Conservation (phyloP, 805 yeast genomes). For the Lipomyces yamadae region DNA sequence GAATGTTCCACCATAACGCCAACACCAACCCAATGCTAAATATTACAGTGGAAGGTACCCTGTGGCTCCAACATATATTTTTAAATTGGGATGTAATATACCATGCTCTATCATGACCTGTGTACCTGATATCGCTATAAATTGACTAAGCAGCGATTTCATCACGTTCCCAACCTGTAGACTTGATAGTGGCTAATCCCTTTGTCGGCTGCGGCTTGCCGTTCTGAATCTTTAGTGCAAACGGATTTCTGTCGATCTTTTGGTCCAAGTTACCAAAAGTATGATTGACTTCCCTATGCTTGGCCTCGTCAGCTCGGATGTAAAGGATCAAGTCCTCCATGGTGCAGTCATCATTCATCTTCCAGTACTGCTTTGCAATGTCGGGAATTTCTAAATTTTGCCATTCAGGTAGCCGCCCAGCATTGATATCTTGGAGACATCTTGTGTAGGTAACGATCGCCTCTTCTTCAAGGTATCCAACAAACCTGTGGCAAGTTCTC, state of each 20-base stretch:
- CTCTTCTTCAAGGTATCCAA: conserved; percentile 78
- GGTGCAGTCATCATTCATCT: conserved; percentile 56
- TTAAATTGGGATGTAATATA: not conserved
- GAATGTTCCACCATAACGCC: not conserved
- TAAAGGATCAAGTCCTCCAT: conserved; percentile 64
- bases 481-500: conserved; percentile 71
- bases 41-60: not conserved
- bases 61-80: not conserved
- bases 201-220: conserved; percentile 47
- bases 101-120: not conserved
- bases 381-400: conserved; percentile 54
- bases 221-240: conserved; percentile 53
- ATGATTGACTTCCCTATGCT: conserved; percentile 79
- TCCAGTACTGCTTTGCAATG: conserved; percentile 69
- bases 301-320: conserved; percentile 77
- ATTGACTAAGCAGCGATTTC: conserved; percentile 42
- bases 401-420: conserved; percentile 57
- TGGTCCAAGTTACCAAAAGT: conserved; percentile 69
- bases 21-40: not conserved
- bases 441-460: conserved; percentile 73
- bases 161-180: conserved; percentile 47
- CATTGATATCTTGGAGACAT: conserved; percentile 58
- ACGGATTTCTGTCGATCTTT: conserved; percentile 66
- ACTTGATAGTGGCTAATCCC: conserved; percentile 42
- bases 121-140: not conserved